A percentile compares a stretch with the other conserved stretches of the same genome.
Conservation (phyloP, 2,329 filamentous ascomycete species). For the Bipolaris bicolor region DNA sequence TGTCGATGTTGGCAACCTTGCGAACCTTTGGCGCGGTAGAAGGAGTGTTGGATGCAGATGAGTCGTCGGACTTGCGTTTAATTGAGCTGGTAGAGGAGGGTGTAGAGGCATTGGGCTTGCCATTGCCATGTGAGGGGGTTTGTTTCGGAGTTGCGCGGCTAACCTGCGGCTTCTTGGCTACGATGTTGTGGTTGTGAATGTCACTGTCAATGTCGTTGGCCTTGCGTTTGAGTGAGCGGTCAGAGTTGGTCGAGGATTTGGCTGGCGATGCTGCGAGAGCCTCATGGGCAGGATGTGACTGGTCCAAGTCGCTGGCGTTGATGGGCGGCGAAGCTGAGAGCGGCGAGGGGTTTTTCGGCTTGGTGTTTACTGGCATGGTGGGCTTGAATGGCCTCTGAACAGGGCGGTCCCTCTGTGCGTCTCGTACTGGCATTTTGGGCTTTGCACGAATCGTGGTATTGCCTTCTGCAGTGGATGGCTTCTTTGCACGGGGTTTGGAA, state of each 20-base stretch:
- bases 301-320: constrained; percentile 64
- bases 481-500: constrained; percentile 39
- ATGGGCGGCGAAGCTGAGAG: constrained; percentile 66
- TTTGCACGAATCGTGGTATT: constrained; percentile 37
- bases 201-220: constrained; percentile 48
- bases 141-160: constrained; percentile 38
- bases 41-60: constrained; percentile 40
- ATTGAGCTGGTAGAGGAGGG: constrained; percentile 41
- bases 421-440: constrained; percentile 37
- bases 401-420: constrained; percentile 29
- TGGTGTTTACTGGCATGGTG: constrained; percentile 53
- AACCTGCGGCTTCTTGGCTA: constrained; percentile 42
- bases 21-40: constrained; percentile 37
- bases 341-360: constrained; percentile 66
- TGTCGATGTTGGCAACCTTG: constrained; percentile 45
- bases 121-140: constrained; percentile 39
- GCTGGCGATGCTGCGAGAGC: constrained; percentile 45
- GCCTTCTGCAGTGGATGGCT: constrained; percentile 28
- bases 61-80: constrained; percentile 56
- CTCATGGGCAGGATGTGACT: constrained; percentile 51
- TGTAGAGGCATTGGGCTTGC: constrained; percentile 37
- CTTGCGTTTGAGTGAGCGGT: constrained; percentile 50
- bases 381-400: constrained; percentile 33
- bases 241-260: constrained; percentile 42
- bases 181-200: constrained; percentile 45